Base-by-base conservation (phyloP, 1,139 yeast species). In the Arxiozyma slooffiae region DNA sequence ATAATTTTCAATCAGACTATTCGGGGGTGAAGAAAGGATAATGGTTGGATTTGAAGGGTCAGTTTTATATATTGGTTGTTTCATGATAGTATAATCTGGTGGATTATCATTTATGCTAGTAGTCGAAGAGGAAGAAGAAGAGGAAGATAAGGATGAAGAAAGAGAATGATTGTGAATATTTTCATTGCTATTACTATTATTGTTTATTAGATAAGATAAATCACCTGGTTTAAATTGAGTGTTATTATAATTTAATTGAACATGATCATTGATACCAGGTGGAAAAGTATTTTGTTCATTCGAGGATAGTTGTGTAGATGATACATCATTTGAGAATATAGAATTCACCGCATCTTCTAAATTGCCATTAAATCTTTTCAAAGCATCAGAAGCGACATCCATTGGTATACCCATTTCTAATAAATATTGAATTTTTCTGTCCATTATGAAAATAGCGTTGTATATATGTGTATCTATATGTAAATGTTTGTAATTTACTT, bases 351-450 rank as follows among this genome's bases (percentile, higher is more conserved):
- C 66, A 14, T 57, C 62, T 46, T 62, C 66, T 23, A 63, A 24
- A 47, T 63, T 54, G 8, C 64, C 64, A 36, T 58, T 53, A 1
- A 59, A 51, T 38, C 53, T 54, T 22, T 51, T 44, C 46, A 64
- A 51, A 23, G 67, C 67, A 38, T 56, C 57, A 34, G 53, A 45
- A 4, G 67, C 67, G 9, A 60, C 61, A 4, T 59, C 64, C 18
- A 50, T 47, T 21, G 61, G 53, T 14, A 64, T 63, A 6, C 67
- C 67, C 67, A 64, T 62, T 49, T 62, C 66, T 46, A 60, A 40
- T 26, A 64, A 46, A 26, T 62, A 51, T 24, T 17, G 17, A 11
- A 41, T 41, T 9, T 34, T 34, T 26, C 26, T 14, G 14, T 41
- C 21, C 44, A 41, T 41, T 41, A 8, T 17, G 36, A 37, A 11